These are phyloP conservation scores for Elaeagnus macrophylla DNA, from an alignment of 306 rosid genomes.

Conservation along the genomic window DNA sequence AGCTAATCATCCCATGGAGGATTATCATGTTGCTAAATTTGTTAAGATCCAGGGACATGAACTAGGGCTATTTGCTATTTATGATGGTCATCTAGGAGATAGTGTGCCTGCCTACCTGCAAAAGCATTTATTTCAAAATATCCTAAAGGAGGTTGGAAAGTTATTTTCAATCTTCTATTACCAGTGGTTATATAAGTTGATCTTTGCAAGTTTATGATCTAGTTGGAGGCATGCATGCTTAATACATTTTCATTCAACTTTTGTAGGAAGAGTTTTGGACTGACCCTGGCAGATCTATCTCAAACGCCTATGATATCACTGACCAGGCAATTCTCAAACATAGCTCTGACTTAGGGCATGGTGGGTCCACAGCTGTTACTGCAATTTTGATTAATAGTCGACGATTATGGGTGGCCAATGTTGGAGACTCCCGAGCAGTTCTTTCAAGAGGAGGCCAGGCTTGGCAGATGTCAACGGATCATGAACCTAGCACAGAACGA, in stretches of 20 bases:
- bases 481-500: constrained; percentile 78
- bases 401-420: constrained; percentile 68
- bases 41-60: constrained; percentile 51
- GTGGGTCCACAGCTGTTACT: constrained; percentile 97
- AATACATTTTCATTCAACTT: constrained; percentile 7
- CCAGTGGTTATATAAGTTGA: constrained; percentile 7
- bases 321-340: constrained; percentile 64
- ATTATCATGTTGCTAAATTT: constrained; percentile 91
- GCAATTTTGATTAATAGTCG: constrained; percentile 81
- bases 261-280: constrained; percentile 76
- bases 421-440: constrained; percentile 95
- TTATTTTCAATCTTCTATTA: constrained; percentile 6
- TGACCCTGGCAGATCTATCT: constrained; percentile 49
- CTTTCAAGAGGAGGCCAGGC: constrained; percentile 71
- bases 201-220: constrained; percentile 5
- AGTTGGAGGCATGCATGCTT: constrained; percentile 9
- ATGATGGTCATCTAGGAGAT: constrained; percentile 89
- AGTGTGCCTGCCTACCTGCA: constrained; percentile 81
- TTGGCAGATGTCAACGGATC: constrained; percentile 70
- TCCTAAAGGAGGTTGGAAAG: constrained; percentile 62
- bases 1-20: constrained; percentile 99
- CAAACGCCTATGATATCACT: constrained; percentile 61
- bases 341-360: constrained; percentile 69
- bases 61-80: constrained; percentile 83
- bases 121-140: constrained; percentile 72